Evolutionary conservation across 805 yeast species (phyloP), one percentile per base, ranked within the genome.

Genomic region (Pichia cabralensis): DNA sequence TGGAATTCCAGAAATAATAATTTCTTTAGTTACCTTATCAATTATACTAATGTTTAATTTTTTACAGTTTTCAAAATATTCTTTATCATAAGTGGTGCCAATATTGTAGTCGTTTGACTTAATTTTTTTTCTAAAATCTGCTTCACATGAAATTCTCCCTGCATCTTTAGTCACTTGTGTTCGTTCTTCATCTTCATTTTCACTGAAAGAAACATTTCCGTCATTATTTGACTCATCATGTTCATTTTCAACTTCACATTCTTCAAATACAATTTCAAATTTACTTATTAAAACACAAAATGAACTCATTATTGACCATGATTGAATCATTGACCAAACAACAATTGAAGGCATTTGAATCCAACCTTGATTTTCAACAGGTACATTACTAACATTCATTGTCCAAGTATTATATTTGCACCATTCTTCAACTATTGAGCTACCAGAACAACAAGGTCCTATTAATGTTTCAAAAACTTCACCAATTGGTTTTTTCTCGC

Each of bases 351-450:
- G 33, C 34, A 33, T 60, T 43, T 62, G 68, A 20, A 56, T 36
- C 69, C 69, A 64, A 1, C 55, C 55, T 39, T 62, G 66, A n/a
- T 64, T 62, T 13, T 48, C 37, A 5, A 44, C 33, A 4, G 44
- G 43, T 6, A 53, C 47, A 19, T 42, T 41, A 5, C 48, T 41
- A 3, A 40, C 36, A 14, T 44, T 43, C 12, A 38, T 28, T 26
- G 49, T 38, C 13, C 35, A 34, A 11, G 32, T 31, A 26, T 45
- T 45, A 8, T 20, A 23, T 16, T 41, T 33, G 22, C 35, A 45
- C 43, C 45, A 44, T 10, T 29, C 32, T 13, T 47, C 46, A 13
- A 31, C 31, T 3, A 32, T 34, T 6, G 28, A 26, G 18, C 27
- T 35, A 6, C 43, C 36, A 0, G 52, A 38, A 33, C 31, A 33